Base-by-base conservation (phyloP, 2,329 filamentous ascomycete genomes). In the Coccinonectria pachysandricola region DNA sequence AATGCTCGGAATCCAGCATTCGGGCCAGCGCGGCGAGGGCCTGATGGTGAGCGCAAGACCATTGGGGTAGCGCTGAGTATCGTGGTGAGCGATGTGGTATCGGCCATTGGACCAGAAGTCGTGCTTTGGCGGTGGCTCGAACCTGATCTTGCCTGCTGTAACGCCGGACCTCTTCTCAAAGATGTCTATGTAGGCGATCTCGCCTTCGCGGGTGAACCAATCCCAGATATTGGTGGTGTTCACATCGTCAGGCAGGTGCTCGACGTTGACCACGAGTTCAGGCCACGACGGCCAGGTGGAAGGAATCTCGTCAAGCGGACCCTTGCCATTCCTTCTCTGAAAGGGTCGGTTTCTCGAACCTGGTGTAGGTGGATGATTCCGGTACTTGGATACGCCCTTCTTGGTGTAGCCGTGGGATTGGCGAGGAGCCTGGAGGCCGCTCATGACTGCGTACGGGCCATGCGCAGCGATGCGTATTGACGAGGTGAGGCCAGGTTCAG, bases 131-230 rank as follows among this genome's bases (percentile, higher is more conserved):
- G 71, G 67, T 0, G 75, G 74, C 45, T 62, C 66, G 35, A 81
- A 79, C 2, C 56, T 58, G 17, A 82, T 50, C 45, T 14, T 53
- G 31, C n/a, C 66, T 54, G 15, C 53, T 36, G 5, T 39, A 33
- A 24, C 56, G 44, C 23, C 24, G 6, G 15, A 15, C 5, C 19
- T 12, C 3, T 27, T 15, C 4, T 40, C 36, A 7, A 59, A 64
- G 2, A 80, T 55, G 9, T 79, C 70, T 18, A 82, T 68, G 18
- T 54, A 65, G 3, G 50, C 51, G 8, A 83, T 60, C 5, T 53
- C 54, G 1, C 76, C 75, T 31, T 72, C 57, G 0, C 40, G 33
- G 2, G 53, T 48, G 34, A 84, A 70, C 11, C 62, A 62, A 3
- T 57, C 43, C 48, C 65, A 72, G 2, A 83, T 44, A 10, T 64